Conservation (phyloP, 768 basidiomycete genomes). For the Boletus tomentosulus region DNA sequence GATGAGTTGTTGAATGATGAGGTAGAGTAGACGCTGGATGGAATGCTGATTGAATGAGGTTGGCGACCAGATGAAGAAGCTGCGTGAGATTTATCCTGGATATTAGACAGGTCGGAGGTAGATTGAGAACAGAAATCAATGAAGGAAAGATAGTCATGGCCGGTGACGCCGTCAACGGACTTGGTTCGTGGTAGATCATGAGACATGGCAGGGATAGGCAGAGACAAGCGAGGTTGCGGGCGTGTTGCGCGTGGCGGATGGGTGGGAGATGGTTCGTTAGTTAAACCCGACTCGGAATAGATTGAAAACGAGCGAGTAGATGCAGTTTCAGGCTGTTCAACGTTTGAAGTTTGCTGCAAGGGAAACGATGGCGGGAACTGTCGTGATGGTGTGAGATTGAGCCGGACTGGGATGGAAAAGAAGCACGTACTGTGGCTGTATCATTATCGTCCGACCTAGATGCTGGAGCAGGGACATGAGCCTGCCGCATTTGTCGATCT, state of each 20-base stretch:
- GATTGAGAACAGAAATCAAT: constrained; percentile 42
- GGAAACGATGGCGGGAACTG: constrained; percentile 9
- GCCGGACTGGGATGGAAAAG: neutral
- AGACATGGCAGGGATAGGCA: constrained; percentile 19
- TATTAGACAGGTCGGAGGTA: constrained; percentile 9
- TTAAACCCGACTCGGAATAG: constrained; percentile 29
- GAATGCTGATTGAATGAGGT: constrained; percentile 18
- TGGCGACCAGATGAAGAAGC: constrained; percentile 9
- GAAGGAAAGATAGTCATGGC: constrained; percentile 42
- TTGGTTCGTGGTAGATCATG: constrained; percentile 13
- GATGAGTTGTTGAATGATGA: constrained; percentile 16
- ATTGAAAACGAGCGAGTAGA: constrained; percentile 24
- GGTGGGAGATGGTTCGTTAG: constrained; percentile 35
- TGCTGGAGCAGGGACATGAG: constrained; percentile 1
- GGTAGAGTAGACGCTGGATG: constrained; percentile 18
- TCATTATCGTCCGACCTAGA: constrained; percentile 17
- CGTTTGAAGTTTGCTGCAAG: neutral
- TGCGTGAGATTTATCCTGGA: constrained; percentile 1
- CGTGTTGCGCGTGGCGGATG: constrained; percentile 26
- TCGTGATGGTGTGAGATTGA: constrained; percentile 13
- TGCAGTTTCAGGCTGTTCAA: constrained; percentile 4
- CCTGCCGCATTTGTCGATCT: constrained; percentile 19
- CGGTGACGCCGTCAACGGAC: constrained; percentile 18
- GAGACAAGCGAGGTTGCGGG: constrained; percentile 26
- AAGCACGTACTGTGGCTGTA: constrained; percentile 21